These are phyloP conservation scores for Suillus ampliporus DNA, from an alignment of 768 basidiomycete genomes.

Conservation along the genomic window DNA sequence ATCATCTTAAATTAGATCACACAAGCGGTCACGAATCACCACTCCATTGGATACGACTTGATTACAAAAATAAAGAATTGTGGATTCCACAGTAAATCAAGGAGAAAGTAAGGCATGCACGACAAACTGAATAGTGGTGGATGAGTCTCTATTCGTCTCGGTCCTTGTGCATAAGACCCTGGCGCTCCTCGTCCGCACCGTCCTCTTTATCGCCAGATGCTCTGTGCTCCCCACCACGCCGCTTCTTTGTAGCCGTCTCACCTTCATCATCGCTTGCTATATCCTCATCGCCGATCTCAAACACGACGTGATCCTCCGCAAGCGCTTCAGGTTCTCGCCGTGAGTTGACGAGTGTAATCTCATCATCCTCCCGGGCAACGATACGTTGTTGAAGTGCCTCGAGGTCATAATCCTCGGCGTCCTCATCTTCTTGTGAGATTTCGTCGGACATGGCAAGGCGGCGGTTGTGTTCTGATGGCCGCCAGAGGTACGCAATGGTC, in stretches of 20 bases:
- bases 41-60: too few relatives aligned
- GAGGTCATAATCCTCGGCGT: conserved; percentile 91
- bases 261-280: conserved; percentile 69
- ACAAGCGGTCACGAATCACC: too few relatives aligned
- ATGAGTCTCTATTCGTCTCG: conserved; percentile 39
- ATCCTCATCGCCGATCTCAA: conserved; percentile 90
- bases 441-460: conserved; percentile 97
- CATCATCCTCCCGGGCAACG: conserved; percentile 60
- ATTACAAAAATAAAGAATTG: not conserved
- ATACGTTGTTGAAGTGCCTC: conserved; percentile 71
- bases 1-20: too few relatives aligned
- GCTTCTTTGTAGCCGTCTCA: conserved; percentile 53
- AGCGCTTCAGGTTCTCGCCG: conserved; percentile 53
- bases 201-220: conserved; percentile 54
- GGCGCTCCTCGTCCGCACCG: conserved; percentile 61
- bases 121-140: conserved; percentile 2
- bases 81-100: not conserved
- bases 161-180: conserved; percentile 61
- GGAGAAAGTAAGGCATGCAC: conserved; percentile 1
- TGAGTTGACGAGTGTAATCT: conserved; percentile 73
- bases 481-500: conserved; percentile 89
- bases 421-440: conserved; percentile 91
- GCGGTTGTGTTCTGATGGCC: conserved; percentile 88
- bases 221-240: conserved; percentile 42
- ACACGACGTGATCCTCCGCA: conserved; percentile 78